Evolutionary conservation across 805 yeast genomes (phyloP).

Genomic region (Phaffomyces antillensis): DNA sequence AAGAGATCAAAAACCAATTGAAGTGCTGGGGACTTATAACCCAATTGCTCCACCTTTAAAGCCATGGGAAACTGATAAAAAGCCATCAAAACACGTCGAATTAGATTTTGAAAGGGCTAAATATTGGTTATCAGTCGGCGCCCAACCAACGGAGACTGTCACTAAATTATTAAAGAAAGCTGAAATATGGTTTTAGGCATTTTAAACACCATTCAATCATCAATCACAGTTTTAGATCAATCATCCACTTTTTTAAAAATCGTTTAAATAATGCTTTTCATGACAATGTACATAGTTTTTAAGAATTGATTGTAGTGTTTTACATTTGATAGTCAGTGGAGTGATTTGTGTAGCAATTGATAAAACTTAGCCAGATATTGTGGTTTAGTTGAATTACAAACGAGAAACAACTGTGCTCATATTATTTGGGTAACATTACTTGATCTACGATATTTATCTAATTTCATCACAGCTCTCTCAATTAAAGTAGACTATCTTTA

Average conservation of each 20-base stretch:
- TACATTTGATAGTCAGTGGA: too few relatives aligned
- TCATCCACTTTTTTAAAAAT: background rate
- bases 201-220: too few relatives aligned
- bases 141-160: slow-evolving; percentile 85
- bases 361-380: too few relatives aligned
- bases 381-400: too few relatives aligned
- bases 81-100: slow-evolving; percentile 70
- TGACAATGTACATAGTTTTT: slow-evolving; percentile 2
- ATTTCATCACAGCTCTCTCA: too few relatives aligned
- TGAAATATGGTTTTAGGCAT: slow-evolving; percentile 39
- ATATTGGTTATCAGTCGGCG: slow-evolving; percentile 97
- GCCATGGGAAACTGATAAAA: slow-evolving; percentile 47
- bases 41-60: slow-evolving; percentile 71
- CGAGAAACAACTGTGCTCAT: too few relatives aligned
- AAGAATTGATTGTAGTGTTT: background rate
- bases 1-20: slow-evolving; percentile 84
- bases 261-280: background rate
- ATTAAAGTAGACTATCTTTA: too few relatives aligned
- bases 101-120: slow-evolving; percentile 85
- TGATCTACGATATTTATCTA: too few relatives aligned
- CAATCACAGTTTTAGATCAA: background rate
- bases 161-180: slow-evolving; percentile 69
- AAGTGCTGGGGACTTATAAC: slow-evolving; percentile 89
- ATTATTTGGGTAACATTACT: too few relatives aligned
- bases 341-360: too few relatives aligned